Base-by-base conservation (phyloP, 768 basidiomycete genomes). In the Amanita subjunquillea region DNA sequence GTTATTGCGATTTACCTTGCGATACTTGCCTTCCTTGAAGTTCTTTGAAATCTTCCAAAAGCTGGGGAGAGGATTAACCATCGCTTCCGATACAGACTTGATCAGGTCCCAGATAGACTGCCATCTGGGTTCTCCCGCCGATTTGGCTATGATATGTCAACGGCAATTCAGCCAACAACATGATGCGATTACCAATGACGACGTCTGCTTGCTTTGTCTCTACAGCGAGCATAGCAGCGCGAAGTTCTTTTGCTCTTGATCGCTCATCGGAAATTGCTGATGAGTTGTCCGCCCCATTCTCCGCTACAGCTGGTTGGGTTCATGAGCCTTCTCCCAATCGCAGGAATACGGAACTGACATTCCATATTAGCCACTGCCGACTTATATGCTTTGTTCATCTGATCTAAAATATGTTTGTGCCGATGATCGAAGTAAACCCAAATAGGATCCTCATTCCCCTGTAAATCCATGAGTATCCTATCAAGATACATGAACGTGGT, bases 361-460 rank as follows among this genome's bases (percentile, higher is more conserved):
- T 87, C 72, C 48, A 91, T 74, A 20, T 67, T 60, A 13, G 74
- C 69, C 9, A 77, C 65, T 25, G 80, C 73, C 48, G 74, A 68
- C 42, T 71, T 69, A 67, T 83, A 85, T 2, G 79, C 67, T 32
- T 74, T 73, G 57, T 77, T 80, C 80, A 94, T 87, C 51, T 79
- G 79, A 32, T 84, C 79, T 59, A 94, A 69, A 45, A 97, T 91
- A 61, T 91, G 79, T 40, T 81, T 78, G 63, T 98, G 92, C 57
- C 98, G 94, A 52, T 83, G 83, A 59, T 98, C 96, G 59, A 99
- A 89, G 66, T 89, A 99, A 7, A 85, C 82, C 96, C 95, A 99
- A 41, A 92, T 79, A 0, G 94, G 91, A 62, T 99, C 95, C 54
- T 95, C 91, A 9, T 81, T 75, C 1, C 81, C 75, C 59, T 87